Percentiles rank a stretch among this genome's conserved stretches.
Conservation (phyloP, 192 early-diverging fungal genomes). For the Linnemannia exigua region DNA sequence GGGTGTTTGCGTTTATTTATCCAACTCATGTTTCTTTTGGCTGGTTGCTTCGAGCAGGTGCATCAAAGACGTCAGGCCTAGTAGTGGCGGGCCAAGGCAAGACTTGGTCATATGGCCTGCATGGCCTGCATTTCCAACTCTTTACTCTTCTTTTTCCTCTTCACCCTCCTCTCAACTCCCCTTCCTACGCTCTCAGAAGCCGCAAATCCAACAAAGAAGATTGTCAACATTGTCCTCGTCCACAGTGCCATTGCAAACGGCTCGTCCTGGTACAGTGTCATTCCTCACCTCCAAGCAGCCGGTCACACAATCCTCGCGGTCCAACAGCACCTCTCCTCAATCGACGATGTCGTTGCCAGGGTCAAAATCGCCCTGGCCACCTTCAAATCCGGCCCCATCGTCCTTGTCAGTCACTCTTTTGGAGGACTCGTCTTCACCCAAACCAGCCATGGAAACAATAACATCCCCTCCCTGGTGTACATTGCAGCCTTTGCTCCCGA, state of each 20-base stretch:
- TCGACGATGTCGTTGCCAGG: conserved; percentile 13
- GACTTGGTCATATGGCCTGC: too few species aligned
- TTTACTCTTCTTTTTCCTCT: too few species aligned
- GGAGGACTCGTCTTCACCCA: conserved; percentile 9
- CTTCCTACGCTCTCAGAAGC: too few species aligned
- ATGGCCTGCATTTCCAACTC: too few species aligned
- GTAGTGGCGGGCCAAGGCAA: too few species aligned
- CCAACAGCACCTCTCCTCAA: conserved; percentile 2
- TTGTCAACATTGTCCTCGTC: conserved; percentile 16
- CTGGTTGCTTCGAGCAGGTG: too few species aligned
- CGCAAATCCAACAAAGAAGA: not conserved
- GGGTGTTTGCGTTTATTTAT: too few species aligned
- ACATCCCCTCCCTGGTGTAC: conserved; percentile 12
- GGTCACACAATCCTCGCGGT: conserved; percentile 8
- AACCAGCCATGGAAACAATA: not conserved
- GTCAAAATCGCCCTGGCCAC: not conserved
- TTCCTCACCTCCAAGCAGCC: not conserved
- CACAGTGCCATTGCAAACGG: conserved; percentile 11
- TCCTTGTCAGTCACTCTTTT: conserved; percentile 25
- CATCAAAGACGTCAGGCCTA: too few species aligned
- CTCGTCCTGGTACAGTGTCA: conserved; percentile 7
- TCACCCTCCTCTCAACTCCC: too few species aligned
- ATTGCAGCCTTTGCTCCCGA: conserved; percentile 10
- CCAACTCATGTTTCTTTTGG: too few species aligned
- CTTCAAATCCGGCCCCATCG: not conserved